phyloP scores from a whole-genome alignment of 2,329 filamentous ascomycete genomes.

The Drechslera avenae region DNA sequence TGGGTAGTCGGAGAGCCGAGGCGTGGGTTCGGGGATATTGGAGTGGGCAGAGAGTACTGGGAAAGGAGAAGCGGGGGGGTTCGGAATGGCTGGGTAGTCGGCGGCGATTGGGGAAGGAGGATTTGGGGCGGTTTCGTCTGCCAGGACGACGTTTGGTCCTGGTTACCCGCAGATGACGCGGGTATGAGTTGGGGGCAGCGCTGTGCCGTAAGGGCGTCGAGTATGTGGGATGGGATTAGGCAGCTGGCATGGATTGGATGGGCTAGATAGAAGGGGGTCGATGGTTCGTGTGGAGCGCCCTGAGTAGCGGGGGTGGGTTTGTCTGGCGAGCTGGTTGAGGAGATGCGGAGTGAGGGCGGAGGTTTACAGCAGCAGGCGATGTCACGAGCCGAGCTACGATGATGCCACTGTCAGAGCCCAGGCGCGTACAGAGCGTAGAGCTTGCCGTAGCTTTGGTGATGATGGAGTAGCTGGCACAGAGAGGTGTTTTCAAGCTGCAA shows the following conservation, averaged over 20 bases:
- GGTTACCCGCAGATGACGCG: slow-evolving; percentile 42
- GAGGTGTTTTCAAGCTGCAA: neutral
- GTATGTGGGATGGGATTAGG: slow-evolving; percentile 10
- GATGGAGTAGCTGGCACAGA: neutral
- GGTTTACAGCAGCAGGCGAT: slow-evolving; percentile 23
- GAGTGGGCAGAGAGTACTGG: slow-evolving; percentile 16
- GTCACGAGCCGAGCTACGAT: slow-evolving; percentile 30
- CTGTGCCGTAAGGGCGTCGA: slow-evolving; percentile 25
- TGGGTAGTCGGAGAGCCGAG: slow-evolving; percentile 21
- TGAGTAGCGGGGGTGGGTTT: neutral
- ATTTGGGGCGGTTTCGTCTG: slow-evolving; percentile 67
- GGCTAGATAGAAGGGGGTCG: neutral
- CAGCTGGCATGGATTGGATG: slow-evolving; percentile 6
- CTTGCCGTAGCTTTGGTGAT: slow-evolving; percentile 7
- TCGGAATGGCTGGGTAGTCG: slow-evolving; percentile 65
- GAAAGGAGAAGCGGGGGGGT: slow-evolving; percentile 17
- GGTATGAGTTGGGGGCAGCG: slow-evolving; percentile 30
- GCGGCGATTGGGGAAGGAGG: slow-evolving; percentile 66
- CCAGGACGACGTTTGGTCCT: slow-evolving; percentile 66
- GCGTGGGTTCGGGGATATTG: slow-evolving; percentile 25
- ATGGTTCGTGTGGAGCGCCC: neutral
- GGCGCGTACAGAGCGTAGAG: neutral
- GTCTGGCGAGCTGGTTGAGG: slow-evolving; percentile 16
- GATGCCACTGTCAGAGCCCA: slow-evolving; percentile 10
- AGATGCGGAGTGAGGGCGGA: slow-evolving; percentile 12